These are phyloP conservation scores for Suillus placidus DNA, from an alignment of 768 basidiomycete genomes.

Conservation along the genomic window DNA sequence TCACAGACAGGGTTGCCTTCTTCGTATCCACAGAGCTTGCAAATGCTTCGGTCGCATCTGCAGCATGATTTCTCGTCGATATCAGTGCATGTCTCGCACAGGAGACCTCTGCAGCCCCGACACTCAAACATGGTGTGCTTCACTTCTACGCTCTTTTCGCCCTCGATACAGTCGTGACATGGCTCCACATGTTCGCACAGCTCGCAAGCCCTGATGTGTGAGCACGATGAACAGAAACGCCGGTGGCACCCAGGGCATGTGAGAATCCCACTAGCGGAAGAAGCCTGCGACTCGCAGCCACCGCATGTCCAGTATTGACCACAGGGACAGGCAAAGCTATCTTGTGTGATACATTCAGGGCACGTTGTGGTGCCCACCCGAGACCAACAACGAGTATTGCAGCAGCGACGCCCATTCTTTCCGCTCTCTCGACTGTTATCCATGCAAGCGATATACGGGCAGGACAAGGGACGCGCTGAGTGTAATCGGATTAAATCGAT, in stretches of 20 bases:
- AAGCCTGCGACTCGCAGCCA: not conserved
- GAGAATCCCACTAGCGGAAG: not conserved
- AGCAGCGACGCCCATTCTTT: not conserved
- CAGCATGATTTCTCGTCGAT: not conserved
- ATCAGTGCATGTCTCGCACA: not conserved
- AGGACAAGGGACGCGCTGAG: not conserved
- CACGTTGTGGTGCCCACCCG: not conserved
- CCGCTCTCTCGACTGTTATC: not conserved
- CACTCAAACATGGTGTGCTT: not conserved
- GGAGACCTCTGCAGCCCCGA: not conserved
- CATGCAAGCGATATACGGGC: not conserved
- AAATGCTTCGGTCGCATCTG: not conserved
- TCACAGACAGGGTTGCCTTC: not conserved
- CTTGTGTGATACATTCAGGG: slow-evolving; percentile 8
- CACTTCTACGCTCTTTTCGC: not conserved
- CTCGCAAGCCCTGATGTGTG: not conserved
- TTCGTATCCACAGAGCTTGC: not conserved
- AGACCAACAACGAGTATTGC: slow-evolving; percentile 3
- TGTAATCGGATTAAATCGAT: not conserved
- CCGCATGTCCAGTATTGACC: slow-evolving; percentile 11
- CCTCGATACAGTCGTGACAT: slow-evolving; percentile 9
- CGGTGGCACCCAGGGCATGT: slow-evolving; percentile 10
- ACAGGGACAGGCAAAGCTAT: slow-evolving; percentile 5
- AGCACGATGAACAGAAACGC: slow-evolving; percentile 4
- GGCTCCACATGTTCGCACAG: not conserved